Percentiles rank a stretch among this genome's conserved stretches.
Conservation (phyloP, 306 rosid species). For the Sindora glabra region DNA sequence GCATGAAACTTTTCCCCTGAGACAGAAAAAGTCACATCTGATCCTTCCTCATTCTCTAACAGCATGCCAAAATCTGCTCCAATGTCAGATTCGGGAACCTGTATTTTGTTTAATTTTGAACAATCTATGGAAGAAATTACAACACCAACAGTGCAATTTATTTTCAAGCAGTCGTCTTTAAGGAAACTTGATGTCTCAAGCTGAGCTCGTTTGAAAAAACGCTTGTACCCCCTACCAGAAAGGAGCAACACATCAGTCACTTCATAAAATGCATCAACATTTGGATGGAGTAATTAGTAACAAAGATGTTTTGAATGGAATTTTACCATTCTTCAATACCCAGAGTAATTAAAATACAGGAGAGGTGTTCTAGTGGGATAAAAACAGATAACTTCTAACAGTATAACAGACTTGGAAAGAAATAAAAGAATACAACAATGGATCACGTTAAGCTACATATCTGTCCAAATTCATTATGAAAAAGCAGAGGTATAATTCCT, state of each 20-base stretch:
- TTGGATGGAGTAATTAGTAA: neutral
- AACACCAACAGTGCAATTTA: slow-evolving; percentile 97
- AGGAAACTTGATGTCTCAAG: slow-evolving; percentile 78
- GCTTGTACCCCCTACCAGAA: slow-evolving; percentile 78
- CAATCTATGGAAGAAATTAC: slow-evolving; percentile 87
- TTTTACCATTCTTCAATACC: neutral
- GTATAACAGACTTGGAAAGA: neutral
- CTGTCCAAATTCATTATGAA: no score
- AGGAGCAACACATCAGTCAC: neutral
- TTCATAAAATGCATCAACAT: neutral
- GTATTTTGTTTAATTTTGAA: slow-evolving; percentile 66
- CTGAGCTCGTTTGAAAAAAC: slow-evolving; percentile 76
- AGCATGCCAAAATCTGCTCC: slow-evolving; percentile 67
- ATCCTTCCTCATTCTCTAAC: slow-evolving; percentile 78
- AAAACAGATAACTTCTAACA: neutral
- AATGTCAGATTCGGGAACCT: slow-evolving; percentile 87
- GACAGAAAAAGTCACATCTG: slow-evolving; percentile 78
- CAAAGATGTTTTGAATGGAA: neutral
- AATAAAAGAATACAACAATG: neutral
- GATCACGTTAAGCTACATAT: no score
- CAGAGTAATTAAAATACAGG: neutral
- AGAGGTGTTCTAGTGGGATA: neutral
- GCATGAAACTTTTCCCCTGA: slow-evolving; percentile 80
- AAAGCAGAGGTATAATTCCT: no score
- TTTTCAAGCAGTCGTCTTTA: slow-evolving; percentile 93